phyloP scores from a whole-genome alignment of 805 yeast species.

The Starmerella apis region DNA sequence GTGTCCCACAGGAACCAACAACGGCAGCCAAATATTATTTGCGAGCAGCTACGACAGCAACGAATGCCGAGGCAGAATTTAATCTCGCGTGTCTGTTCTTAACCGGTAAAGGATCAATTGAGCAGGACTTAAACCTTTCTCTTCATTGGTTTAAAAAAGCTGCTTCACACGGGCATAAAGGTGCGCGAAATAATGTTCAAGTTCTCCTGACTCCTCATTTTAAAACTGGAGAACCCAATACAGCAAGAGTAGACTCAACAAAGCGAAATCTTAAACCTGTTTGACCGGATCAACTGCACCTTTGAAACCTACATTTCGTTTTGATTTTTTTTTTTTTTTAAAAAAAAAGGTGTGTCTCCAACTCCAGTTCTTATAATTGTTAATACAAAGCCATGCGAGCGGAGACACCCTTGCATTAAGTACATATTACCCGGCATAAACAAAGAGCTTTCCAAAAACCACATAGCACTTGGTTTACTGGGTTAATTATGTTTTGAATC shows the following conservation, averaged over 20 bases:
- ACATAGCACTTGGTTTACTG: neutral
- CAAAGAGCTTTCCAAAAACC: neutral
- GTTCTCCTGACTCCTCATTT: neutral
- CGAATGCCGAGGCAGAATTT: constrained; percentile 19
- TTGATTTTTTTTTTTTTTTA: too few relatives aligned
- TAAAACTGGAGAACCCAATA: neutral
- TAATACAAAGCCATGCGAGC: too few relatives aligned
- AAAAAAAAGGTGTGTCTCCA: too few relatives aligned
- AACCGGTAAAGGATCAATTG: constrained; percentile 1
- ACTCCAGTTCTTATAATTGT: too few relatives aligned
- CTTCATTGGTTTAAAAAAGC: constrained; percentile 17
- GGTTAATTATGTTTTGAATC: neutral
- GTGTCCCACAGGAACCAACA: constrained; percentile 7
- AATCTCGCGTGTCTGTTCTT: constrained; percentile 14
- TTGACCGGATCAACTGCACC: neutral
- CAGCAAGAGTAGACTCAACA: neutral
- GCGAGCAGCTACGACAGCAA: constrained; percentile 11
- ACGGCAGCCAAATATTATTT: constrained; percentile 11
- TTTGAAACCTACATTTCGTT: too few relatives aligned
- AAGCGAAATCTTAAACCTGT: neutral
- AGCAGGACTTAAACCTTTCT: constrained; percentile 6
- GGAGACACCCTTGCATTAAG: too few relatives aligned
- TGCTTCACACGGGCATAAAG: constrained; percentile 10
- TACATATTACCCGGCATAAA: too few relatives aligned
- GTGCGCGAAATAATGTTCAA: constrained; percentile 8